Percentiles rank a stretch among this genome's conserved stretches.
Evolutionary conservation across 208 protist genomes (phyloP).

Genomic region (Borovskyia barvae): DNA sequence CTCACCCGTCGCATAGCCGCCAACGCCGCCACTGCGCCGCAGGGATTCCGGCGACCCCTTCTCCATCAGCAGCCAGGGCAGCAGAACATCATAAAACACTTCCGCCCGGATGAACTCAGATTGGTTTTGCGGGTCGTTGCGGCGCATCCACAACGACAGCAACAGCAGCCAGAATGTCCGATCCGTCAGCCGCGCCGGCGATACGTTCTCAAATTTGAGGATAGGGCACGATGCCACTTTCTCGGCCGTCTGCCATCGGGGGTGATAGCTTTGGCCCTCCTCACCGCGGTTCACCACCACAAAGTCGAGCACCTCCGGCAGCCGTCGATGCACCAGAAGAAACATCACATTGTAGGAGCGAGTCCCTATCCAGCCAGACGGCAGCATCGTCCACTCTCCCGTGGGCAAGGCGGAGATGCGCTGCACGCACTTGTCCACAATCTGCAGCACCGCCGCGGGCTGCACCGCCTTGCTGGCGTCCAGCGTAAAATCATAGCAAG

Average conservation of each 20-base stretch:
- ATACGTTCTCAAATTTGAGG: slow-evolving; percentile 45
- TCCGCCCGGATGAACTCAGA: slow-evolving; percentile 82
- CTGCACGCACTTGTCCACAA: slow-evolving; percentile 27
- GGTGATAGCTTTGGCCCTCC: slow-evolving; percentile 69
- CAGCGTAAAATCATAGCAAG: slow-evolving; percentile 37
- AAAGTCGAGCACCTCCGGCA: slow-evolving; percentile 26
- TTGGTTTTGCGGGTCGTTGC: slow-evolving; percentile 45
- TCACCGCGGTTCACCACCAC: slow-evolving; percentile 60
- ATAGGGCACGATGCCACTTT: slow-evolving; percentile 53
- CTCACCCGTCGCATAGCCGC: not conserved
- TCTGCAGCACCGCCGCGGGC: slow-evolving; percentile 28
- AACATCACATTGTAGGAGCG: slow-evolving; percentile 35
- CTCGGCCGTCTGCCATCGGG: slow-evolving; percentile 48
- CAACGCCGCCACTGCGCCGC: not conserved
- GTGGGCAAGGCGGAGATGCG: slow-evolving; percentile 28
- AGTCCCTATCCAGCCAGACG: slow-evolving; percentile 49
- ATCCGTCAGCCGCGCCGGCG: slow-evolving; percentile 35
- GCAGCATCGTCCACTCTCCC: slow-evolving; percentile 56
- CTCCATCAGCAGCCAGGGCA: slow-evolving; percentile 79
- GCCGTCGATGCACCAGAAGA: slow-evolving; percentile 41
- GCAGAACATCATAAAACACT: slow-evolving; percentile 82
- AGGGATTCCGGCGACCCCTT: slow-evolving; percentile 7
- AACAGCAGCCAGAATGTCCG: slow-evolving; percentile 67
- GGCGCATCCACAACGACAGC: slow-evolving; percentile 69
- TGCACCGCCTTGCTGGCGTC: slow-evolving; percentile 23